A percentile compares a stretch with the other conserved stretches of the same genome.
Evolutionary conservation across 1,284 basidiomycete genomes (phyloP).

Genomic region (Cryptococcus sp.): DNA sequence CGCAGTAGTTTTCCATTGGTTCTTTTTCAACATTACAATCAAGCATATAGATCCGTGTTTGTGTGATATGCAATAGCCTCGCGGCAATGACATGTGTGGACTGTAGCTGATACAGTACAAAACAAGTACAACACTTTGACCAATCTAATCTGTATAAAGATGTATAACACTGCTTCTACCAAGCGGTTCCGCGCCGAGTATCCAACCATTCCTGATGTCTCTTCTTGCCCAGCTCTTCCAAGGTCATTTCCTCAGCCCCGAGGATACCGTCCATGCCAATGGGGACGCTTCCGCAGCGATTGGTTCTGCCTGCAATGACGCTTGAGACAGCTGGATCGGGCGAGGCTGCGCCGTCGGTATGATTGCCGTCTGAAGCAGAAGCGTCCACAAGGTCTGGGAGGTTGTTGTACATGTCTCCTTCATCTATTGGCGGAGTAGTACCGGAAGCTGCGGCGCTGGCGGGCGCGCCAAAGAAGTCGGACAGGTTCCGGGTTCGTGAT

Average conservation of each 20-base stretch:
- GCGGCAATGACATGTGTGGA: too few relatives aligned
- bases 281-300: background rate
- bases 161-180: constrained; percentile 3
- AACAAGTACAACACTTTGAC: background rate
- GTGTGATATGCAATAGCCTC: too few relatives aligned
- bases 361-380: background rate
- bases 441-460: background rate
- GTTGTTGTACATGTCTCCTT: constrained; percentile 1
- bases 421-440: background rate
- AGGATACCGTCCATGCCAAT: constrained; percentile 13
- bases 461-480: constrained; percentile 7
- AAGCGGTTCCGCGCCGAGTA: constrained; percentile 13
- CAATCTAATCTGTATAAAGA: background rate
- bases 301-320: background rate
- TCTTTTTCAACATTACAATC: too few relatives aligned
- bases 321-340: background rate
- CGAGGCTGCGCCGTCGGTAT: background rate
- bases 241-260: constrained; percentile 31
- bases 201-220: constrained; percentile 44
- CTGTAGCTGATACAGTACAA: too few relatives aligned
- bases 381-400: constrained; percentile 2
- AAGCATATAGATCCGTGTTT: too few relatives aligned
- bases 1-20: too few relatives aligned
- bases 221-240: constrained; percentile 42
- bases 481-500: background rate